Conservation (phyloP, 495 filamentous ascomycete species). For the Endocarpon pusillum region DNA sequence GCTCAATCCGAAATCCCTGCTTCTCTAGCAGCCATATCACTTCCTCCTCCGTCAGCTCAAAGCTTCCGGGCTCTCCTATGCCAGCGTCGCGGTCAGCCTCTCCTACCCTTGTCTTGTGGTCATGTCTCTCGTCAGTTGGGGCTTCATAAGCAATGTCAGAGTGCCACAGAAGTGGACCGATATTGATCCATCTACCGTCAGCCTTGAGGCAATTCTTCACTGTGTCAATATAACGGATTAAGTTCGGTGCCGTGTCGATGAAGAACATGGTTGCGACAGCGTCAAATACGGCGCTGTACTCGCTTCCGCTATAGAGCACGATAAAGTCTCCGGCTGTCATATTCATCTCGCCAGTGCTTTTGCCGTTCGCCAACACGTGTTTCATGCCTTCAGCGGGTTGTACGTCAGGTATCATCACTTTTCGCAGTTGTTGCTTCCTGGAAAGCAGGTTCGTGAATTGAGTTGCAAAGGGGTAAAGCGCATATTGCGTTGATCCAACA, state of each 20-base stretch:
- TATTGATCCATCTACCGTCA: conserved; percentile 71
- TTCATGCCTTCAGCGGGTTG: conserved; percentile 44
- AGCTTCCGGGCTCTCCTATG: conserved; percentile 63
- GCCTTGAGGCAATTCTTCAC: conserved; percentile 60
- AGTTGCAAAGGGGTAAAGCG: conserved; percentile 62
- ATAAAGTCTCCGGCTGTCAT: conserved; percentile 81
- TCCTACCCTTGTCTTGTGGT: conserved; percentile 5
- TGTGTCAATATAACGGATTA: conserved; percentile 74
- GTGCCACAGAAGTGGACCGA: conserved; percentile 86
- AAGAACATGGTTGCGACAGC: conserved; percentile 86
- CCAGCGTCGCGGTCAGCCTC: conserved; percentile 18
- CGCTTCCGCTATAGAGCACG: conserved; percentile 46
- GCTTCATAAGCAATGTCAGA: conserved; percentile 39
- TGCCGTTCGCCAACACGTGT: conserved; percentile 13
- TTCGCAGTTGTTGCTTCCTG: conserved; percentile 51
- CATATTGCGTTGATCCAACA: conserved; percentile 28
- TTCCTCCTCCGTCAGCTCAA: conserved; percentile 80
- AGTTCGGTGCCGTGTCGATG: conserved; percentile 87
- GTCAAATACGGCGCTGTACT: conserved; percentile 46
- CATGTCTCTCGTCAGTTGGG: background rate
- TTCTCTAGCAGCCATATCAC: conserved; percentile 56
- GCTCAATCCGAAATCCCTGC: conserved; percentile 61
- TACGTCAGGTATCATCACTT: conserved; percentile 58
- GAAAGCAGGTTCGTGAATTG: conserved; percentile 63
- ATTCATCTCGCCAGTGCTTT: conserved; percentile 37